Conservation (phyloP, 2,329 filamentous ascomycete species). For the Aspergillus luchuensis region DNA sequence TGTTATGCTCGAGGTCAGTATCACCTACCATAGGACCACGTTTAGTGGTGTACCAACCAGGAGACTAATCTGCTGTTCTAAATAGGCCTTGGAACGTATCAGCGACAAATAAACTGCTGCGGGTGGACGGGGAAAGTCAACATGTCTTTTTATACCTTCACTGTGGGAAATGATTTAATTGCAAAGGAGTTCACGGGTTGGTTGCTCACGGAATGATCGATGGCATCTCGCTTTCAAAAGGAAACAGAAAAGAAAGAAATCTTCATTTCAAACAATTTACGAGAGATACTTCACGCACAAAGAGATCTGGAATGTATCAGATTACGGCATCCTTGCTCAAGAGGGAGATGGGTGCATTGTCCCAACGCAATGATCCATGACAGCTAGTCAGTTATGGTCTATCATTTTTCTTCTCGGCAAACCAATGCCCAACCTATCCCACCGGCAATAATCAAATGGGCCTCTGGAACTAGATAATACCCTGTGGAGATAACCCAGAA, state of each 20-base stretch:
- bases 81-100: conserved; percentile 46
- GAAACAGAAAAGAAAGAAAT: neutral
- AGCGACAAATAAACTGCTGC: conserved; percentile 41
- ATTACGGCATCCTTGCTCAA: neutral
- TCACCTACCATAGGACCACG: neutral
- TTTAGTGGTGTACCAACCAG: neutral
- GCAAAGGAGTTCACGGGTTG: conserved; percentile 42
- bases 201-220: conserved; percentile 38
- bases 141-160: conserved; percentile 25
- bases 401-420: neutral
- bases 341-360: conserved; percentile 2
- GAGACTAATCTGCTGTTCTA: neutral
- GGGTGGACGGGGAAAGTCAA: conserved; percentile 17
- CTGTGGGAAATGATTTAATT: conserved; percentile 31
- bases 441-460: neutral
- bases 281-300: neutral
- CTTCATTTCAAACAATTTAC: conserved; percentile 15
- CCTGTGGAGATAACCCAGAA: conserved; percentile 9
- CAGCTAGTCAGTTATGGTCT: neutral
- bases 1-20: conserved; percentile 82
- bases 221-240: conserved; percentile 23
- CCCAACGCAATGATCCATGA: conserved; percentile 2
- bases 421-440: neutral
- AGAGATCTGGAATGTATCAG: neutral
- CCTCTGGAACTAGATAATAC: conserved; percentile 1